Evolutionary conservation across 2,329 filamentous ascomycete genomes (phyloP).

Genomic region (Alternaria sp.): DNA sequence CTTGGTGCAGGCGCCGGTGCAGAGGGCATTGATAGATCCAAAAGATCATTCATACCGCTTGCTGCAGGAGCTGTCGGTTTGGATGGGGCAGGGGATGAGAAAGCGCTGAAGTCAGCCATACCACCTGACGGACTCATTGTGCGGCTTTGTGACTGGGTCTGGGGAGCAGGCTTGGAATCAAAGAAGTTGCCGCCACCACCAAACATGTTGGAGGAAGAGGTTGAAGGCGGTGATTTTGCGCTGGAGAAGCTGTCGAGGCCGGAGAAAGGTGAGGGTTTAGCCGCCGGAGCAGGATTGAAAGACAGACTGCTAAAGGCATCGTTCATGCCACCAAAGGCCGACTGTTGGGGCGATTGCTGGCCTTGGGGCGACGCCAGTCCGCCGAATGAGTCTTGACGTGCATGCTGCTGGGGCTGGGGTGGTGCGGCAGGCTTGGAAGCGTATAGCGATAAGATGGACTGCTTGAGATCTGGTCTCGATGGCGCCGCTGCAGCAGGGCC

Average conservation of each 20-base stretch:
- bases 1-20: slow-evolving; percentile 38
- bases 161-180: slow-evolving; percentile 66
- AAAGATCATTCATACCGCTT: slow-evolving; percentile 73
- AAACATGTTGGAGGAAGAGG: slow-evolving; percentile 58
- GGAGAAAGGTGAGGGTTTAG: slow-evolving; percentile 70
- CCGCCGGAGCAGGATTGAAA: slow-evolving; percentile 58
- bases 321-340: slow-evolving; percentile 70
- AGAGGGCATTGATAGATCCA: slow-evolving; percentile 67
- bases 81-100: slow-evolving; percentile 60
- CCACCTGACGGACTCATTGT: slow-evolving; percentile 64
- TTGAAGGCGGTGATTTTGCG: slow-evolving; percentile 44
- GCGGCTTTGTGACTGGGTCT: slow-evolving; percentile 52
- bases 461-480: slow-evolving; percentile 91
- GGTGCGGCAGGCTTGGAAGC: slow-evolving; percentile 77
- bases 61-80: slow-evolving; percentile 60
- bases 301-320: slow-evolving; percentile 80
- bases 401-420: slow-evolving; percentile 59
- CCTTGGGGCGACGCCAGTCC: slow-evolving; percentile 56
- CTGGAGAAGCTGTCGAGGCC: slow-evolving; percentile 63
- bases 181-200: slow-evolving; percentile 82
- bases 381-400: slow-evolving; percentile 56
- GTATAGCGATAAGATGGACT: slow-evolving; percentile 95
- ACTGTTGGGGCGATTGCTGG: slow-evolving; percentile 45
- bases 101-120: slow-evolving; percentile 69
- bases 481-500: slow-evolving; percentile 66